A percentile compares a stretch with the other conserved stretches of the same genome.
Conservation (phyloP, 441 rosid species). For the Flueggea neowawraea region DNA sequence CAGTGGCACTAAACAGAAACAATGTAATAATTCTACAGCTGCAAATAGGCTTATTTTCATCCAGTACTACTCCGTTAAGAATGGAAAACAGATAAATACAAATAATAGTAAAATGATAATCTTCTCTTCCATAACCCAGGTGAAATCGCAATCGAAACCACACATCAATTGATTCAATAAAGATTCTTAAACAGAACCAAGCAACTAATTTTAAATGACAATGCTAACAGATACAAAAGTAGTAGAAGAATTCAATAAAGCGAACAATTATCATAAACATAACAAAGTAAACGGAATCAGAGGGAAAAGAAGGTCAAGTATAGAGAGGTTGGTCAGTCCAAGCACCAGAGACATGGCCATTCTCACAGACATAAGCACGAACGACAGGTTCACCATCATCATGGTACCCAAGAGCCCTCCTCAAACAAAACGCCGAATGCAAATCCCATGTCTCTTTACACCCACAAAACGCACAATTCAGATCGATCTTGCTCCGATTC, state of each 20-base stretch:
- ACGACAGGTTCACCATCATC: constrained; percentile 98
- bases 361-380: constrained; percentile 98
- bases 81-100: no score
- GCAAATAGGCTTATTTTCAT: no score
- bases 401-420: constrained; percentile 71
- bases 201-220: no score
- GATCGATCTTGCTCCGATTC: constrained; percentile 48
- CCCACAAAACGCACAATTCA: constrained; percentile 79
- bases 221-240: no score
- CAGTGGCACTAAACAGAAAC: no score
- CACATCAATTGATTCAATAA: no score
- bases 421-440: constrained; percentile 90
- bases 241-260: neutral
- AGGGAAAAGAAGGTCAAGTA: constrained; percentile 30
- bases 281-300: neutral
- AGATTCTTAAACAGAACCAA: no score
- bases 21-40: no score
- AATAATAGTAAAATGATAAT: no score
- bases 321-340: constrained; percentile 85
- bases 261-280: neutral
- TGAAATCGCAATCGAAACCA: no score
- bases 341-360: constrained; percentile 97
- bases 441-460: constrained; percentile 89
- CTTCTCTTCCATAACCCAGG: no score
- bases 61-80: no score